These are phyloP conservation scores for Erodium texanum DNA, from an alignment of 441 rosid genomes.

Conservation along the genomic window DNA sequence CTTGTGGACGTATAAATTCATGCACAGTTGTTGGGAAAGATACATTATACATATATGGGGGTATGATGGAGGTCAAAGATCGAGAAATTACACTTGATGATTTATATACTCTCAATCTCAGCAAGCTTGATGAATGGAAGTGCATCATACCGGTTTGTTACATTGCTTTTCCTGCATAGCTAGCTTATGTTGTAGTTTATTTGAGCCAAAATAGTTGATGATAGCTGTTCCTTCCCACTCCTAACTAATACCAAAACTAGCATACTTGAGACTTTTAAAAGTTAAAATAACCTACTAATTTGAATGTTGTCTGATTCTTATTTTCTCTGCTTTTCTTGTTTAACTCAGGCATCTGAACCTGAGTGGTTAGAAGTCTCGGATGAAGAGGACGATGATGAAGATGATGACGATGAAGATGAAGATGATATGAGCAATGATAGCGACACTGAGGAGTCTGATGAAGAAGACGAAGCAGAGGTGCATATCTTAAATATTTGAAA, in stretches of 20 bases:
- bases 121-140: slow-evolving; percentile 98
- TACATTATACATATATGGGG: slow-evolving; percentile 82
- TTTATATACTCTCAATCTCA: slow-evolving; percentile 81
- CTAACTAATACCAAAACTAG: not conserved
- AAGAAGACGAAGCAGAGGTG: slow-evolving; percentile 50
- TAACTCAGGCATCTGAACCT: slow-evolving; percentile 68
- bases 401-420: slow-evolving; percentile 35
- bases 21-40: slow-evolving; percentile 91
- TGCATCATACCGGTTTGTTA: slow-evolving; percentile 85
- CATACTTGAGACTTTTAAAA: not conserved
- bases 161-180: slow-evolving; percentile 16
- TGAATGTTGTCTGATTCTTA: slow-evolving; percentile 13
- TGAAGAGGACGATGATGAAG: slow-evolving; percentile 76
- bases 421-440: slow-evolving; percentile 31
- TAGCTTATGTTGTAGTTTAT: not conserved
- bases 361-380: slow-evolving; percentile 91
- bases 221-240: not conserved
- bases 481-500: slow-evolving; percentile 10
- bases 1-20: slow-evolving; percentile 92
- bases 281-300: not conserved
- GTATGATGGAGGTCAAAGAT: slow-evolving; percentile 95
- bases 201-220: not conserved
- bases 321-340: slow-evolving; percentile 14
- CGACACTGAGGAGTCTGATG: slow-evolving; percentile 49
- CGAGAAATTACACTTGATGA: slow-evolving; percentile 87